These are phyloP conservation scores for Nakazawaea ambrosiae DNA, from an alignment of 805 yeast species.

Conservation along the genomic window DNA sequence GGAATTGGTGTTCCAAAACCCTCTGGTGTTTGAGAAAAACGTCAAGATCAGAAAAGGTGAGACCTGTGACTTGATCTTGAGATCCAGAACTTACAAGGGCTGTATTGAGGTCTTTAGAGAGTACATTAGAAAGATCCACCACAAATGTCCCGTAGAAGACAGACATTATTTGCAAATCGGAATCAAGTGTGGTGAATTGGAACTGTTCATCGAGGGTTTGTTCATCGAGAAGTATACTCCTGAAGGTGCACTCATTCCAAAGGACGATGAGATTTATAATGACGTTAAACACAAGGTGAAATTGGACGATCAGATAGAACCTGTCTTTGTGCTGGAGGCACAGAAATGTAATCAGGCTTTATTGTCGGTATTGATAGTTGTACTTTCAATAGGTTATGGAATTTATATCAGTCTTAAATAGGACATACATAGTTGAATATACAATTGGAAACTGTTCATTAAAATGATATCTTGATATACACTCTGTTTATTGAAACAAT, in stretches of 20 bases:
- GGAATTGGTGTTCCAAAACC: constrained; percentile 78
- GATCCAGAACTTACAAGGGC: constrained; percentile 67
- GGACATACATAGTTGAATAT: not conserved
- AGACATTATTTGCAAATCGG: constrained; percentile 83
- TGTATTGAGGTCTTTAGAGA: constrained; percentile 71
- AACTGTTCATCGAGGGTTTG: constrained; percentile 76
- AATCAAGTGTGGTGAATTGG: constrained; percentile 80
- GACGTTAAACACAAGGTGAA: constrained; percentile 36
- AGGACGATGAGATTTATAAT: constrained; percentile 26
- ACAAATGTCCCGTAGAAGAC: constrained; percentile 70
- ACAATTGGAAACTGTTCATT: too few relatives aligned
- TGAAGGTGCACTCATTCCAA: constrained; percentile 36
- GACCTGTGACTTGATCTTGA: constrained; percentile 68
- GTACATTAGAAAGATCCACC: constrained; percentile 71
- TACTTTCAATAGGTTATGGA: constrained; percentile 1
- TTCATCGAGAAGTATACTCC: constrained; percentile 58
- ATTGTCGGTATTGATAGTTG: not conserved
- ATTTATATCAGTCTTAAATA: not conserved
- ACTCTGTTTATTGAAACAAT: constrained; percentile 20
- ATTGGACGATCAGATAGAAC: constrained; percentile 26
- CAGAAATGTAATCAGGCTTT: constrained; percentile 1
- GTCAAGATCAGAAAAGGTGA: constrained; percentile 90
- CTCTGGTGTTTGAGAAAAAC: constrained; percentile 56
- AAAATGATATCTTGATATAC: not conserved
- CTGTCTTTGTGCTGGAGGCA: constrained; percentile 2